Conservation (phyloP, 2,329 filamentous ascomycete species). For the Fusarium keratoplasticum region DNA sequence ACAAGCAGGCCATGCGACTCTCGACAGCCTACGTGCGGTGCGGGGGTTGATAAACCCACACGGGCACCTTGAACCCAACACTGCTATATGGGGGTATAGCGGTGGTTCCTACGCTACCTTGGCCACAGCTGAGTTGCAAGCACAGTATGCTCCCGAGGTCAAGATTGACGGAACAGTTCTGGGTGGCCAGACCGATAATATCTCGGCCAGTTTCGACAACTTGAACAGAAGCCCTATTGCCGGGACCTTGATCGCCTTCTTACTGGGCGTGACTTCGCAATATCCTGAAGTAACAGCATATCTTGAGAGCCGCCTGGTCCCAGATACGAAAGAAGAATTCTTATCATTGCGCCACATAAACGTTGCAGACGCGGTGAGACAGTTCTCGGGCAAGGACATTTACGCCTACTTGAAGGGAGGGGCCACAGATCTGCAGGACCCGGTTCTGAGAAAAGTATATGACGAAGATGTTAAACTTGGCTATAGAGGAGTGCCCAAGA, state of each 20-base stretch:
- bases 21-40: constrained; percentile 56
- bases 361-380: constrained; percentile 25
- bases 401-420: constrained; percentile 46
- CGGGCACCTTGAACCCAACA: background rate
- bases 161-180: constrained; percentile 19
- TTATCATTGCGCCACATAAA: background rate
- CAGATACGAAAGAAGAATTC: constrained; percentile 24
- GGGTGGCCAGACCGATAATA: constrained; percentile 34
- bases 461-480: constrained; percentile 47
- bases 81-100: constrained; percentile 37
- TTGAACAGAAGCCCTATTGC: constrained; percentile 32
- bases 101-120: constrained; percentile 35
- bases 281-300: constrained; percentile 25
- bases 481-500: constrained; percentile 54
- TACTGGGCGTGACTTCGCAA: constrained; percentile 35
- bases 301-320: constrained; percentile 13
- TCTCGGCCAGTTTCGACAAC: constrained; percentile 16
- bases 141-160: constrained; percentile 26
- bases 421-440: constrained; percentile 39
- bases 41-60: constrained; percentile 27
- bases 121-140: constrained; percentile 29
- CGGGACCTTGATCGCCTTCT: constrained; percentile 10
- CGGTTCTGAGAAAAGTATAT: constrained; percentile 37
- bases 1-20: constrained; percentile 53
- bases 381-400: constrained; percentile 40